phyloP scores from a whole-genome alignment of 2,329 filamentous ascomycete genomes.

The Westerdykella sp. region DNA sequence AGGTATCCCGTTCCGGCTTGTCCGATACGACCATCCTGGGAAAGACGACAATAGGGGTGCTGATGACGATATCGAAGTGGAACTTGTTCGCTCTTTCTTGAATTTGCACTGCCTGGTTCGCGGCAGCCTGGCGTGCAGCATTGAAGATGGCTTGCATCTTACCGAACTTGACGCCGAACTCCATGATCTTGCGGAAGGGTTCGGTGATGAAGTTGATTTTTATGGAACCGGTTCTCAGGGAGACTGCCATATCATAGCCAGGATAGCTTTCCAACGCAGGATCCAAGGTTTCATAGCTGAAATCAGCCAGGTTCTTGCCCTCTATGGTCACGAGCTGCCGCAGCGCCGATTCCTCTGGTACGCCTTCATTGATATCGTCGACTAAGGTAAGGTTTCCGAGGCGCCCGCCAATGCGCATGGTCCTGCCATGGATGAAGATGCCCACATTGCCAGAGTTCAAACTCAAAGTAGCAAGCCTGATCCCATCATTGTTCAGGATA shows the following conservation, averaged over 20 bases:
- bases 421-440: constrained; percentile 77
- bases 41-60: constrained; percentile 94
- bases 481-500: constrained; percentile 95
- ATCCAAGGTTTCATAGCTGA: constrained; percentile 96
- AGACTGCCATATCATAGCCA: constrained; percentile 90
- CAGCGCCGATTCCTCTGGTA: constrained; percentile 71
- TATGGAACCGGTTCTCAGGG: constrained; percentile 83
- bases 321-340: constrained; percentile 90
- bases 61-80: constrained; percentile 89
- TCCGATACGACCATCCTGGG: constrained; percentile 69
- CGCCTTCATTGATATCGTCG: constrained; percentile 90
- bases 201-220: constrained; percentile 97
- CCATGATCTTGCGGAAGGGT: constrained; percentile 95
- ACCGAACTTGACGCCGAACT: constrained; percentile 96
- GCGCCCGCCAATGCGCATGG: constrained; percentile 80
- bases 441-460: constrained; percentile 89
- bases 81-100: constrained; percentile 86
- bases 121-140: constrained; percentile 86
- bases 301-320: constrained; percentile 90
- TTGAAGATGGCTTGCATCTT: constrained; percentile 99
- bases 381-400: constrained; percentile 83
- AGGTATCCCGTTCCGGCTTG: constrained; percentile 65
- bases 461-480: constrained; percentile 84
- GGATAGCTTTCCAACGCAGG: constrained; percentile 70
- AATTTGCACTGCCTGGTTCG: constrained; percentile 86